Evolutionary conservation across 2,329 filamentous ascomycete genomes (phyloP).

Genomic region (Colletotrichum filicis): DNA sequence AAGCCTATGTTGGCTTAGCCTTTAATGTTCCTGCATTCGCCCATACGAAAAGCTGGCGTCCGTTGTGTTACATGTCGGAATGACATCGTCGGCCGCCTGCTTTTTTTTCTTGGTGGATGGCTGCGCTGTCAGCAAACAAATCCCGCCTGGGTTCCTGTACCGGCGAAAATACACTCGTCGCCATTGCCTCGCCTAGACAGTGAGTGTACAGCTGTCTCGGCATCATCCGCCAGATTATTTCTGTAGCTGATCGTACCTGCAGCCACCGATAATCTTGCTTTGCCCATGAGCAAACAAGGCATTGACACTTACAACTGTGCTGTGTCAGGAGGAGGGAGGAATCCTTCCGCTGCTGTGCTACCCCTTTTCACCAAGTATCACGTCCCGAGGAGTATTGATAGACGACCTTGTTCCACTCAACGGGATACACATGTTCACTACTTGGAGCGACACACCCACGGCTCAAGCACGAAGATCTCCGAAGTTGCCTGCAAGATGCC

Average conservation of each 20-base stretch:
- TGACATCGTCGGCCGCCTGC: constrained; percentile 13
- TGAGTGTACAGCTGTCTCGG: constrained; percentile 9
- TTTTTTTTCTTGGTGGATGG: background rate
- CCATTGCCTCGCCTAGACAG: background rate
- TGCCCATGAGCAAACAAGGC: background rate
- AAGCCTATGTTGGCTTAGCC: background rate
- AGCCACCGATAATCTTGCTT: background rate
- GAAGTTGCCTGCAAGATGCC: constrained; percentile 22
- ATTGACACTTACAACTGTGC: background rate
- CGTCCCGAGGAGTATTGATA: background rate
- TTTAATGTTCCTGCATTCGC: background rate
- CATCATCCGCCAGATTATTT: background rate
- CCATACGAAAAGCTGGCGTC: constrained; percentile 6
- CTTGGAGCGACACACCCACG: constrained; percentile 11
- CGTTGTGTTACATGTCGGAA: constrained; percentile 19
- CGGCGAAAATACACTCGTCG: background rate
- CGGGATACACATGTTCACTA: constrained; percentile 22
- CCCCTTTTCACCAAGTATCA: constrained; percentile 5
- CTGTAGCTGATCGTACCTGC: background rate
- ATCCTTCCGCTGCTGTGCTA: constrained; percentile 3
- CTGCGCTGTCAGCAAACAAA: constrained; percentile 5
- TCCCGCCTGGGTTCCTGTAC: background rate
- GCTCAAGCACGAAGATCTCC: constrained; percentile 24
- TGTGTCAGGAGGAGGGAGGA: background rate
- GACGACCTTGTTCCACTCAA: constrained; percentile 5